Evolutionary conservation across 2,329 filamentous ascomycete genomes (phyloP), one percentile per base, ranked within the genome.

Genomic region (Colletotrichum nymphaeae): DNA sequence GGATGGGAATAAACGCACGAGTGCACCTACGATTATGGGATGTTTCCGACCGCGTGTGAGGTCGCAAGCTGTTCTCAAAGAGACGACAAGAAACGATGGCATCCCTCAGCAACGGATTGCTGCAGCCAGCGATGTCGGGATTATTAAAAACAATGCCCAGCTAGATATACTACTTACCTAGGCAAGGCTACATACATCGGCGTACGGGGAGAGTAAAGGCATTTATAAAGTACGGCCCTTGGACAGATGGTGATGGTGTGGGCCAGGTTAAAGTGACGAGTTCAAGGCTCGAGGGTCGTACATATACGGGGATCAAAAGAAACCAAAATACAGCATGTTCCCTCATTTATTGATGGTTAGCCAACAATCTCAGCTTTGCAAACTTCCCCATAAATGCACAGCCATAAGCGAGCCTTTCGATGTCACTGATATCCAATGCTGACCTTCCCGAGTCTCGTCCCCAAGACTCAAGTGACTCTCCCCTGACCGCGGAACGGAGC

Each of bases 1-100:
- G 71, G 71, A 16, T 73, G 67, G 71, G 71, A 71, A 66, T 73
- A 14, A 73, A 9, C n/a, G 56, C 22, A 19, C 22, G 16, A 11
- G 28, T 37, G 14, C n/a, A 62, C 60, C 22, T 9, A 16, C 16
- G 7, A 57, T 6, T 8, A 30, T 4, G 28, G 26, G 14, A n/a
- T 14, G 2, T 11, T 12, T 2, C 30, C 16, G 32, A 12, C 56
- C 26, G 5, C 16, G 37, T 22, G n/a, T 35, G 11, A 14, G n/a
- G 14, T 7, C 9, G 16, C 24, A 14, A 63, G 12, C n/a, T 56
- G 49, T 64, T 22, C 46, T 28, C 8, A 9, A 22, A 12, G 12
- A 37, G 5, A 3, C 22, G 1, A 35, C 24, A 35, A 53, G 56
- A 26, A 67, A 65, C 62, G 46, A 71, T 3, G n/a, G 53, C 60